Evolutionary conservation across 2,329 filamentous ascomycete genomes (phyloP).

Genomic region (Colletotrichum tabaci): DNA sequence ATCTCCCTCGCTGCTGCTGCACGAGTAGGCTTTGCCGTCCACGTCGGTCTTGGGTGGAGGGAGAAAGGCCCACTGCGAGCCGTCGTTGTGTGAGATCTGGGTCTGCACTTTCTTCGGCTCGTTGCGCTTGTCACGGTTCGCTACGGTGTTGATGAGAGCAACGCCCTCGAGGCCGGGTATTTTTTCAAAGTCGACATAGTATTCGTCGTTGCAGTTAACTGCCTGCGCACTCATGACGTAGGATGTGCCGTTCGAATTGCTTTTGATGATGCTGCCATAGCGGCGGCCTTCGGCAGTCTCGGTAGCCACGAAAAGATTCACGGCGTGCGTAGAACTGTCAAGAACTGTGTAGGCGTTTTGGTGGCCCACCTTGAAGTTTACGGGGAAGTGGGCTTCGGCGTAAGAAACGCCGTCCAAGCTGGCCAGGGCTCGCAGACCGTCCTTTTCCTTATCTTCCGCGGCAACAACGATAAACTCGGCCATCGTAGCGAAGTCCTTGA

Average conservation of each 20-base stretch:
- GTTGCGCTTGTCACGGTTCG: constrained; percentile 78
- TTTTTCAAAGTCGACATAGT: constrained; percentile 96
- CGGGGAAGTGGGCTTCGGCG: constrained; percentile 87
- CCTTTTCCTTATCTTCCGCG: constrained; percentile 76
- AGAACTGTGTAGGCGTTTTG: constrained; percentile 92
- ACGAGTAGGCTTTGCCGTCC: constrained; percentile 80
- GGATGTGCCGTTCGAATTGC: constrained; percentile 97
- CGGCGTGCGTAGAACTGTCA: constrained; percentile 93
- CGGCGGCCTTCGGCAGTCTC: constrained; percentile 75
- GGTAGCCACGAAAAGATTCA: constrained; percentile 94
- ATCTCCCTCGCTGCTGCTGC: constrained; percentile 71
- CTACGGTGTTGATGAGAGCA: constrained; percentile 86
- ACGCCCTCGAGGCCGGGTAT: constrained; percentile 94
- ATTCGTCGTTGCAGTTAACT: constrained; percentile 84
- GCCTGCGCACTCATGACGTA: constrained; percentile 87
- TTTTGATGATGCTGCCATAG: constrained; percentile 94
- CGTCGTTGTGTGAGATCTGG: constrained; percentile 97
- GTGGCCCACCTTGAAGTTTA: constrained; percentile 84
- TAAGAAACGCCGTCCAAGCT: constrained; percentile 89
- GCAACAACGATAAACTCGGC: constrained; percentile 96
- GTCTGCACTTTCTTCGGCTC: constrained; percentile 86
- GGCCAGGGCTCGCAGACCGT: constrained; percentile 82
- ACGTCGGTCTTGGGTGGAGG: constrained; percentile 79
- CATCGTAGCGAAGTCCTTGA: constrained; percentile 93
- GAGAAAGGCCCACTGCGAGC: constrained; percentile 86